Evolutionary conservation across 2,329 filamentous ascomycete species (phyloP).

Genomic region (Drechslerella stenobrocha): DNA sequence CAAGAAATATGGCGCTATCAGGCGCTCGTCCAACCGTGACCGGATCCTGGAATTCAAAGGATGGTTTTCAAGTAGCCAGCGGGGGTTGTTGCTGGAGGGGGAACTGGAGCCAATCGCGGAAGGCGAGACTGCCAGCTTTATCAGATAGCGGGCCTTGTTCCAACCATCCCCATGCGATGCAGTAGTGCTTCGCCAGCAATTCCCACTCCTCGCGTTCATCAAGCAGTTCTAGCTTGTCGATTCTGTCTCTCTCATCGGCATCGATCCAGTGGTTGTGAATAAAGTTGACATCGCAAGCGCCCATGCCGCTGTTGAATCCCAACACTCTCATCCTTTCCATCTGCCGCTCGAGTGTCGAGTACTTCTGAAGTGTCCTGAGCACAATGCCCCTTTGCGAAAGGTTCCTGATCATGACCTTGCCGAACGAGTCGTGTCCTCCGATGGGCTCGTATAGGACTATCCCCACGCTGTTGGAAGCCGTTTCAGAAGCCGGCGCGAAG

Average conservation of each 20-base stretch:
- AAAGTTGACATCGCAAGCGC: constrained; percentile 38
- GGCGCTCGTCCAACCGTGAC: too few relatives aligned
- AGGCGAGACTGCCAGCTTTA: background rate
- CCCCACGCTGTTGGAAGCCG: constrained; percentile 58
- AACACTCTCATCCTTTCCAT: constrained; percentile 66
- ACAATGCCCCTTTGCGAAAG: constrained; percentile 77
- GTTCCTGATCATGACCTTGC: constrained; percentile 88
- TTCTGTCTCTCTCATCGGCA: constrained; percentile 72
- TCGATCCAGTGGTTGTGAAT: constrained; percentile 57
- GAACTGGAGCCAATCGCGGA: constrained; percentile 25
- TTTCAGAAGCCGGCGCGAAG: constrained; percentile 35
- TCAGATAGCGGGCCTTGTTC: constrained; percentile 54
- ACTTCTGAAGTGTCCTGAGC: constrained; percentile 78
- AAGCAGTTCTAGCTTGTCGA: constrained; percentile 79
- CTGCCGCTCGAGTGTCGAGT: constrained; percentile 71
- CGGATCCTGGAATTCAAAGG: too few relatives aligned
- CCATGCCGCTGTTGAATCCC: constrained; percentile 60
- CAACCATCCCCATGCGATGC: constrained; percentile 84
- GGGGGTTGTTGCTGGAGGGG: constrained; percentile 18
- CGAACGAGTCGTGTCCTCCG: constrained; percentile 79
- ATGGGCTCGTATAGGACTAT: constrained; percentile 89
- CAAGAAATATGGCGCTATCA: too few relatives aligned
- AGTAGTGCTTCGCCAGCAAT: constrained; percentile 83
- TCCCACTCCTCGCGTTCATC: constrained; percentile 97
- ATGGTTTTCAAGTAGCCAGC: too few relatives aligned